phyloP scores from a whole-genome alignment of 106 monocot genomes.

The Gastrodia elata region DNA sequence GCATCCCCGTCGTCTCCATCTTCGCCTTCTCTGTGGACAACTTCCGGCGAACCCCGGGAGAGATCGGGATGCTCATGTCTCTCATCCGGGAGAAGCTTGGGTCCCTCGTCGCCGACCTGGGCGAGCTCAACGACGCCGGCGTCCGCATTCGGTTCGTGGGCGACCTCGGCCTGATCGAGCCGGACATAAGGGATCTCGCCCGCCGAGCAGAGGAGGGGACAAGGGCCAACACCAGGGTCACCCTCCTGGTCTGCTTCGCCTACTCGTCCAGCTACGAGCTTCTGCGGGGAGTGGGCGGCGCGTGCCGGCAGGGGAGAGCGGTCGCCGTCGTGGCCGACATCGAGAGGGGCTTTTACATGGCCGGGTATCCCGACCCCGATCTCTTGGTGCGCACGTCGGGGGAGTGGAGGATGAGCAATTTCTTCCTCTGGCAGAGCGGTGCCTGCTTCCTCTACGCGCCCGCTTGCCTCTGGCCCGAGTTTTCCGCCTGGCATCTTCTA shows the following conservation, averaged over 20 bases:
- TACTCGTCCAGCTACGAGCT: slow-evolving; percentile 31
- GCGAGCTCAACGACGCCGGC: slow-evolving; percentile 15
- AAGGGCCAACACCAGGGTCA: slow-evolving; percentile 7
- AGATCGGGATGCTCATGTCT: slow-evolving; percentile 19
- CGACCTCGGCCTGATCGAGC: slow-evolving; percentile 11
- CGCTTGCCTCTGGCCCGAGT: slow-evolving; percentile 33
- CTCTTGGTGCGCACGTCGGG: slow-evolving; percentile 42
- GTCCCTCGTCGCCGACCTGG: slow-evolving; percentile 1
- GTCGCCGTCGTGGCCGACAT: slow-evolving; percentile 9
- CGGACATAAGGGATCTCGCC: slow-evolving; percentile 1
- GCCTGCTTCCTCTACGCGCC: slow-evolving; percentile 14
- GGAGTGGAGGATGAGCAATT: slow-evolving; percentile 49
- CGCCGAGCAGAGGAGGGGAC: slow-evolving; percentile 13
- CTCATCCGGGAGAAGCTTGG: slow-evolving; percentile 24
- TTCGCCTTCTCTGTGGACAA: slow-evolving; percentile 51
- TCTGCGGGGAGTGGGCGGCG: not conserved
- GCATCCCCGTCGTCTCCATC: slow-evolving; percentile 19
- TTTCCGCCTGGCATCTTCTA: slow-evolving; percentile 25
- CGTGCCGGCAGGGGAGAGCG: not conserved
- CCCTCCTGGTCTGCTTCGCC: slow-evolving; percentile 14
- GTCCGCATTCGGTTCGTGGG: slow-evolving; percentile 25
- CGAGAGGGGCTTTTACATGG: slow-evolving; percentile 16
- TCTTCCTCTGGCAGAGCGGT: slow-evolving; percentile 32
- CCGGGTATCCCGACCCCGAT: slow-evolving; percentile 24
- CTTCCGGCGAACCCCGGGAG: slow-evolving; percentile 19